These are phyloP conservation scores for Lactarius tabidus DNA, from an alignment of 768 basidiomycete genomes.

Conservation along the genomic window DNA sequence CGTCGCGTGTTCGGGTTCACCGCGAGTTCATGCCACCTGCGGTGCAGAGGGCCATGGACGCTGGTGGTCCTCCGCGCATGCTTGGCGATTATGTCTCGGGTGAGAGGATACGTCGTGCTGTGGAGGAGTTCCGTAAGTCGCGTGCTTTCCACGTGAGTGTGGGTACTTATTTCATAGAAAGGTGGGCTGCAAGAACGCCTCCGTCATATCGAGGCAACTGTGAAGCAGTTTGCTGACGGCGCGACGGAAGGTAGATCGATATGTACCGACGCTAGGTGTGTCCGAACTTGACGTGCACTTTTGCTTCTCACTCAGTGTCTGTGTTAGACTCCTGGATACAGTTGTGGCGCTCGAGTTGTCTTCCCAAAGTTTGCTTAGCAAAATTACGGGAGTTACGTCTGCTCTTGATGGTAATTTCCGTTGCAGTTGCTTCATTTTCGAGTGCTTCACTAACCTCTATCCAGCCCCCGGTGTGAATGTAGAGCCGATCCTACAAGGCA, in stretches of 20 bases:
- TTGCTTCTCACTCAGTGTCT: not conserved
- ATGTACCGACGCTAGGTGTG: conserved; percentile 5
- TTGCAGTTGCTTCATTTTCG: not conserved
- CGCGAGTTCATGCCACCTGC: conserved; percentile 66
- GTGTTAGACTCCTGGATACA: conserved; percentile 13
- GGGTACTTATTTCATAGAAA: not conserved
- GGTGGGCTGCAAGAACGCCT: conserved; percentile 49
- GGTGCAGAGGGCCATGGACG: conserved; percentile 63
- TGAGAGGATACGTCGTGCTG: conserved; percentile 74
- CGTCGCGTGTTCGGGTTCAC: conserved; percentile 62
- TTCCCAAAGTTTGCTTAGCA: conserved; percentile 7
- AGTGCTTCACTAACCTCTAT: not conserved
- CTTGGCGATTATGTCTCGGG: conserved; percentile 76
- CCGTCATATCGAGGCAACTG: conserved; percentile 35
- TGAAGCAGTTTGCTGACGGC: conserved; percentile 16
- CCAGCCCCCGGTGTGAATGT: conserved; percentile 45
- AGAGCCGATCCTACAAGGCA: conserved; percentile 54
- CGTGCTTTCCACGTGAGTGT: not conserved
- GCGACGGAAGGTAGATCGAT: conserved; percentile 8
- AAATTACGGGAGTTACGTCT: not conserved
- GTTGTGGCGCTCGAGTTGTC: conserved; percentile 7
- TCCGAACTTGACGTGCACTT: not conserved
- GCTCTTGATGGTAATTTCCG: conserved; percentile 1
- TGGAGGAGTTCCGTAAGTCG: conserved; percentile 63
- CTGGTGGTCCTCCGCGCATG: conserved; percentile 61